Percentiles rank a stretch among this genome's conserved stretches.
phyloP scores from a whole-genome alignment of 148 eudicot genomes.

The Spergularia marina region DNA sequence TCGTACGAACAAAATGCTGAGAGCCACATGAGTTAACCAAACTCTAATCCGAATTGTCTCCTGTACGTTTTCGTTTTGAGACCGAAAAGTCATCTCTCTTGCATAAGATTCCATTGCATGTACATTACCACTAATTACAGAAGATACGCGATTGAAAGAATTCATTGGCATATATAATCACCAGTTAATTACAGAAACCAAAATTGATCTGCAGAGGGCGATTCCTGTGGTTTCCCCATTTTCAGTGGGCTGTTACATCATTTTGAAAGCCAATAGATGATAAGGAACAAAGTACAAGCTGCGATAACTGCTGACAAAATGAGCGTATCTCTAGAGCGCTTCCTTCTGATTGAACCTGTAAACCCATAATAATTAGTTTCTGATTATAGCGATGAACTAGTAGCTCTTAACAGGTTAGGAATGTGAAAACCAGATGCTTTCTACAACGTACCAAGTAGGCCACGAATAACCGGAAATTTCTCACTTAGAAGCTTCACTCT shows the following conservation, averaged over 20 bases:
- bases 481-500: slow-evolving; percentile 85
- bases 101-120: too few relatives aligned
- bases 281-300: slow-evolving; percentile 78
- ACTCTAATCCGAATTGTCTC: too few relatives aligned
- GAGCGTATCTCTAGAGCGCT: slow-evolving; percentile 73
- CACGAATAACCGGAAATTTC: slow-evolving; percentile 88
- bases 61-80: too few relatives aligned
- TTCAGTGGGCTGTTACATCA: slow-evolving; percentile 25
- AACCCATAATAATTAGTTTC: slow-evolving; percentile 3
- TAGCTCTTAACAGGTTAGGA: neutral
- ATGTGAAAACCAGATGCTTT: neutral
- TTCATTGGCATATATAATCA: slow-evolving; percentile 6
- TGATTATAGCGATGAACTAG: neutral
- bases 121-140: neutral
- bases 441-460: slow-evolving; percentile 63
- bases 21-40: too few relatives aligned
- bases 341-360: slow-evolving; percentile 77
- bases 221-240: neutral
- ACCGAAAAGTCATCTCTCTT: too few relatives aligned
- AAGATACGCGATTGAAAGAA: slow-evolving; percentile 3
- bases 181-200: slow-evolving; percentile 27
- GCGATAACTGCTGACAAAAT: slow-evolving; percentile 82
- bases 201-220: slow-evolving; percentile 18
- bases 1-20: too few relatives aligned
- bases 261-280: slow-evolving; percentile 86